Percentiles rank a stretch among this genome's conserved stretches.
Evolutionary conservation across 495 filamentous ascomycete genomes (phyloP).

Genomic region (Penicillium psychrofluorescens): DNA sequence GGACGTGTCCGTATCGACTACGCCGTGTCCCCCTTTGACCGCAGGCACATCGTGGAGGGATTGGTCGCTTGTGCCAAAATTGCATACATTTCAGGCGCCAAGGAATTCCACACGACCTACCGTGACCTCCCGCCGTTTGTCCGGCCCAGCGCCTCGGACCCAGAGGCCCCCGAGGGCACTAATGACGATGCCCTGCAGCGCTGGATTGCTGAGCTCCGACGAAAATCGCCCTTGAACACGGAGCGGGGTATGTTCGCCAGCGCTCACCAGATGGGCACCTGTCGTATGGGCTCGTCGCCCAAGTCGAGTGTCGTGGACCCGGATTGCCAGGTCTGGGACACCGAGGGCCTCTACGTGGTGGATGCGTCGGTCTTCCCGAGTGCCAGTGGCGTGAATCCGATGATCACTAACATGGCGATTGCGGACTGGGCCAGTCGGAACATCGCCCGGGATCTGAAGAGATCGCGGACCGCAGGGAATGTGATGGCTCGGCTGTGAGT

Average conservation of each 20-base stretch:
- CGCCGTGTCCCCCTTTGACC: conserved; percentile 60
- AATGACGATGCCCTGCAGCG: conserved; percentile 58
- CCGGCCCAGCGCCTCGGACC: conserved; percentile 33
- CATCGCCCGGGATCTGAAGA: conserved; percentile 22
- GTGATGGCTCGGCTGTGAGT: conserved; percentile 14
- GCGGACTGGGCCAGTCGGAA: conserved; percentile 41
- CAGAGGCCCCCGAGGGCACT: conserved; percentile 41
- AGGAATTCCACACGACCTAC: conserved; percentile 61
- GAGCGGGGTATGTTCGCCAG: conserved; percentile 45
- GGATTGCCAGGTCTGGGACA: conserved; percentile 69
- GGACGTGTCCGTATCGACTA: conserved; percentile 61
- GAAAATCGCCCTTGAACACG: conserved; percentile 41
- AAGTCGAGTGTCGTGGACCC: conserved; percentile 67
- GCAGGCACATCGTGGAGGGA: conserved; percentile 60
- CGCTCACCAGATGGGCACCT: conserved; percentile 92
- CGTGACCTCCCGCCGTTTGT: conserved; percentile 60
- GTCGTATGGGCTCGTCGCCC: conserved; percentile 61
- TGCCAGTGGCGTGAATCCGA: conserved; percentile 88
- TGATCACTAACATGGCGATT: conserved; percentile 88
- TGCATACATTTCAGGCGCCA: conserved; percentile 67
- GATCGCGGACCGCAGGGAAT: conserved; percentile 3
- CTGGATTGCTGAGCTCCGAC: conserved; percentile 59
- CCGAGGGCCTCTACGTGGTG: conserved; percentile 64
- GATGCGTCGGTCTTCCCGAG: conserved; percentile 88
- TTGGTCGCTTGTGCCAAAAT: conserved; percentile 66